Percentiles rank a stretch among this genome's conserved stretches.
Evolutionary conservation across 805 yeast species (phyloP).

Genomic region (Pichia membranifaciens): DNA sequence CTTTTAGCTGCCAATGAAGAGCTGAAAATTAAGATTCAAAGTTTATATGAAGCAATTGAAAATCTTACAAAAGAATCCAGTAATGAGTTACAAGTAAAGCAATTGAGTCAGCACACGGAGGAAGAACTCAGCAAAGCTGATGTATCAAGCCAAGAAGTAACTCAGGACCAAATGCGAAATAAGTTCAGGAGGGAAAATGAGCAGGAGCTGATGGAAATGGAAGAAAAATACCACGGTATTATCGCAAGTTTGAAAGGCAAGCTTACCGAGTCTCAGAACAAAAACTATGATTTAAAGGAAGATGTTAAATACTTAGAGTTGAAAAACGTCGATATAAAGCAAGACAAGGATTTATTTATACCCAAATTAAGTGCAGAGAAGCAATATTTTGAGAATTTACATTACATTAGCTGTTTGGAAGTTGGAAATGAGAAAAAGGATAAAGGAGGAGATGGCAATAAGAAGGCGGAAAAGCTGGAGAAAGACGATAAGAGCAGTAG

Average conservation of each 20-base stretch:
- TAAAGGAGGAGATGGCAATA: not conserved
- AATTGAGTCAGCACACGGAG: not conserved
- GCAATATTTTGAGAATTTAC: not conserved
- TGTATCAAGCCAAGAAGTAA: too few relatives aligned
- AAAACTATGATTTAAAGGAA: not conserved
- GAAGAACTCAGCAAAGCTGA: too few relatives aligned
- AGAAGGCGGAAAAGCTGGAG: not conserved
- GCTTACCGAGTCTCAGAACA: too few relatives aligned
- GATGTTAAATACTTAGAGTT: not conserved
- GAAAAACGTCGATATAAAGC: not conserved
- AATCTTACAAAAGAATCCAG: not conserved
- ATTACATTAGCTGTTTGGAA: not conserved
- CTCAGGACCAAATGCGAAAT: too few relatives aligned
- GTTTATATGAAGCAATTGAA: not conserved
- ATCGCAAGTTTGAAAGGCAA: too few relatives aligned
- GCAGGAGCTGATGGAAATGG: too few relatives aligned
- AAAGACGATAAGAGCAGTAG: too few relatives aligned
- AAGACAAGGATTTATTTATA: not conserved
- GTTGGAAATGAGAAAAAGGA: too few relatives aligned
- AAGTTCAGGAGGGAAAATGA: too few relatives aligned
- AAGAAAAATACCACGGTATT: too few relatives aligned
- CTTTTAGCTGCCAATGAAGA: not conserved
- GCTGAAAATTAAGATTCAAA: not conserved
- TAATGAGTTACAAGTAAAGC: not conserved
- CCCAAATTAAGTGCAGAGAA: not conserved